phyloP scores from a whole-genome alignment of 176 grass and related monocot species.

The Oryza punctata region DNA sequence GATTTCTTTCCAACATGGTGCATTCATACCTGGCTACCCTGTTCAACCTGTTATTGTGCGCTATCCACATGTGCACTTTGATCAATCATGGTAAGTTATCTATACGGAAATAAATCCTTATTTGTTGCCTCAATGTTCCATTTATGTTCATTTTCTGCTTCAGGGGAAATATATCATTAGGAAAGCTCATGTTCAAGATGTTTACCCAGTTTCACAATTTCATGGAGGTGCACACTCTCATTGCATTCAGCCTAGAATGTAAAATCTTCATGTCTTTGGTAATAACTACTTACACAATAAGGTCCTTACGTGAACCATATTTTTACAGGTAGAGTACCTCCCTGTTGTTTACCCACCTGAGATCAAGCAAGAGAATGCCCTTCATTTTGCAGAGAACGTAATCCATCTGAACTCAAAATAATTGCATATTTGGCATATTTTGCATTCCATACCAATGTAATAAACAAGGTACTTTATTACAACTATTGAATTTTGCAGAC shows the following conservation, averaged over 20 bases:
- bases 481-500: slow-evolving; percentile 58
- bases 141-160: slow-evolving; percentile 29
- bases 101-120: slow-evolving; percentile 6
- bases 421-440: background rate
- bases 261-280: background rate
- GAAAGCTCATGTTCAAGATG: slow-evolving; percentile 93
- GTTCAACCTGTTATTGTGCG: slow-evolving; percentile 87
- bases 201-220: slow-evolving; percentile 99
- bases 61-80: slow-evolving; percentile 97
- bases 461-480: background rate
- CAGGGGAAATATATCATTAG: slow-evolving; percentile 92
- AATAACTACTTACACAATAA: background rate
- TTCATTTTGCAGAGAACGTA: slow-evolving; percentile 82
- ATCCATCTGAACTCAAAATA: slow-evolving; percentile 23
- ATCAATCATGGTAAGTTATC: slow-evolving; percentile 86
- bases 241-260: background rate
- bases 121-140: background rate
- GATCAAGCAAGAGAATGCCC: slow-evolving; percentile 74
- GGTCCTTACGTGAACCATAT: slow-evolving; percentile 10
- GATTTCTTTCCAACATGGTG: slow-evolving; percentile 91
- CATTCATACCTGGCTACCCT: slow-evolving; percentile 87
- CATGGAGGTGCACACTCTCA: slow-evolving; percentile 83
- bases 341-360: slow-evolving; percentile 83
- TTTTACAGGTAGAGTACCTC: slow-evolving; percentile 86
- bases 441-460: background rate